Evolutionary conservation across 2,329 filamentous ascomycete species (phyloP).

Genomic region (Botrytis squamosa): DNA sequence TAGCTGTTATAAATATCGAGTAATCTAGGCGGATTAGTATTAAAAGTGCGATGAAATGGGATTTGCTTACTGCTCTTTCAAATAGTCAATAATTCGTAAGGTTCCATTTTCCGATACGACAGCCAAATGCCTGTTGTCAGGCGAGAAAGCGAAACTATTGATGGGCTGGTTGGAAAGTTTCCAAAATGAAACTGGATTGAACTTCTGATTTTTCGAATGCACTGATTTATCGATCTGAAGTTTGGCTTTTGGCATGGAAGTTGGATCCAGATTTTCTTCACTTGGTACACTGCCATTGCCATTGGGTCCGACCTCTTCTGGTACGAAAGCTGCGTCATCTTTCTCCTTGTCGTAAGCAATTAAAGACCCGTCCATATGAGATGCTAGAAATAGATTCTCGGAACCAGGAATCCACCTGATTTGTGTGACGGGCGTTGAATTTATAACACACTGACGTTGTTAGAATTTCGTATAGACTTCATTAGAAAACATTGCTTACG

Average conservation of each 20-base stretch:
- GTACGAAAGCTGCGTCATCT: slow-evolving; percentile 76
- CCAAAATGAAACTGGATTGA: slow-evolving; percentile 90
- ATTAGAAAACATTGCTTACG: slow-evolving; percentile 45
- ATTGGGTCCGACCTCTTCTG: slow-evolving; percentile 57
- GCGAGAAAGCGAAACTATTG: slow-evolving; percentile 89
- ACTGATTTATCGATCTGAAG: slow-evolving; percentile 87
- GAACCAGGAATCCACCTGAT: slow-evolving; percentile 94
- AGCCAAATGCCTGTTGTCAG: slow-evolving; percentile 81
- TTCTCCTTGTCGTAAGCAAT: slow-evolving; percentile 98
- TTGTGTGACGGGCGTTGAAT: slow-evolving; percentile 77
- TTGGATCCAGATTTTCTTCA: slow-evolving; percentile 38
- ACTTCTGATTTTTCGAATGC: slow-evolving; percentile 88
- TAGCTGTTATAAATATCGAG: slow-evolving; percentile 85
- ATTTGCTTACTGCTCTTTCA: slow-evolving; percentile 75
- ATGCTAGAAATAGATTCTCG: slow-evolving; percentile 87
- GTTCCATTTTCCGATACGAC: slow-evolving; percentile 90
- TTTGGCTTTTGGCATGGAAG: slow-evolving; percentile 39
- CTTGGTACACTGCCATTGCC: slow-evolving; percentile 36
- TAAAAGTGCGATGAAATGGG: background rate
- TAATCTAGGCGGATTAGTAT: slow-evolving; percentile 53
- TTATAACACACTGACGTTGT: slow-evolving; percentile 72
- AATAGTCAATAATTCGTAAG: slow-evolving; percentile 85
- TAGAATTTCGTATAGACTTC: slow-evolving; percentile 3
- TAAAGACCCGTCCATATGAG: slow-evolving; percentile 86
- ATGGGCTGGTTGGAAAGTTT: slow-evolving; percentile 88